Evolutionary conservation across 2,329 filamentous ascomycete genomes (phyloP).

Genomic region (Claviceps humidiphila): DNA sequence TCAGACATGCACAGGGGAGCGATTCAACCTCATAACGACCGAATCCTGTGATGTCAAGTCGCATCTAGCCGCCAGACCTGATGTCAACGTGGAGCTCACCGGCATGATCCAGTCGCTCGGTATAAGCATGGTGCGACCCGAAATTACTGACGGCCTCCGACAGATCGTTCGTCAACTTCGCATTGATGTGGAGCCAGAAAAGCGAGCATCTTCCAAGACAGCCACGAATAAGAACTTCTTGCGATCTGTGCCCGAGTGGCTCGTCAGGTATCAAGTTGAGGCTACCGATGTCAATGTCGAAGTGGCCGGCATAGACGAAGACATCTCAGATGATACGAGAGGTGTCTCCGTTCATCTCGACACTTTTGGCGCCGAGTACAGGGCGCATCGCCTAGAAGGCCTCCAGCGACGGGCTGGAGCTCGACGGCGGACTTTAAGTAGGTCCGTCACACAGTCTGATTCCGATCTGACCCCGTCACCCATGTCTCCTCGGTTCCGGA

Average conservation of each 20-base stretch:
- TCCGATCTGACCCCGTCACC: conserved; percentile 38
- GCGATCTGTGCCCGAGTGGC: conserved; percentile 68
- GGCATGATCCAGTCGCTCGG: conserved; percentile 78
- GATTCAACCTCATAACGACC: conserved; percentile 76
- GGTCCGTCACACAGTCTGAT: conserved; percentile 55
- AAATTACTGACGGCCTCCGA: conserved; percentile 83
- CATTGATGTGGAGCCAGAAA: conserved; percentile 51
- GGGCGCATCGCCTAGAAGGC: conserved; percentile 61
- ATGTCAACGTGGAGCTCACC: conserved; percentile 68
- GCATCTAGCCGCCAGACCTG: conserved; percentile 71
- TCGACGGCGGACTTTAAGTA: conserved; percentile 62
- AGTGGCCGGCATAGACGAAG: conserved; percentile 73
- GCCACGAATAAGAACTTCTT: conserved; percentile 54
- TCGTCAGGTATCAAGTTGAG: conserved; percentile 71
- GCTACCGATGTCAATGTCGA: conserved; percentile 84
- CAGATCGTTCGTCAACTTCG: conserved; percentile 81
- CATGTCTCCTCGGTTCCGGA: conserved; percentile 27
- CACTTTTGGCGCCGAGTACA: conserved; percentile 79
- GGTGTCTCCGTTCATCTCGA: conserved; percentile 80
- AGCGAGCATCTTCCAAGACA: conserved; percentile 34
- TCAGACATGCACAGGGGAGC: conserved; percentile 68
- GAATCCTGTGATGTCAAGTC: conserved; percentile 81
- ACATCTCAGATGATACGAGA: conserved; percentile 68
- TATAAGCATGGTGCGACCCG: conserved; percentile 76
- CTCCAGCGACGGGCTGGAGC: conserved; percentile 38